A percentile compares a stretch with the other conserved stretches of the same genome.
phyloP scores from a whole-genome alignment of 345 rosid genomes.

The Fremontodendron californicum region DNA sequence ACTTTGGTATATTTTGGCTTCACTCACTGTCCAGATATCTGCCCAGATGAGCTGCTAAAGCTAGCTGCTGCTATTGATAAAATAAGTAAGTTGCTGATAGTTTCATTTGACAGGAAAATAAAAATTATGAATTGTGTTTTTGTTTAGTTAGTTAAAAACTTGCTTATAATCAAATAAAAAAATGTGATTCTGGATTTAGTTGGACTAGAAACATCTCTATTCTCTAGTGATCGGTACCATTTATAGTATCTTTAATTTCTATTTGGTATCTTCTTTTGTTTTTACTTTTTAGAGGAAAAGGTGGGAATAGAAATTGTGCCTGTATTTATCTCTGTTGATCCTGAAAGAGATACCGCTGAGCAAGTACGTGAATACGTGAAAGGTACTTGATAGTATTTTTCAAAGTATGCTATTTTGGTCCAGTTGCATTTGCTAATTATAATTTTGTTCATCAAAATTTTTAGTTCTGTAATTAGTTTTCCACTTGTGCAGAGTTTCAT shows the following conservation, averaged over 20 bases:
- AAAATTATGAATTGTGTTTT: background rate
- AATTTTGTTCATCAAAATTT: background rate
- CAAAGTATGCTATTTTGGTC: background rate
- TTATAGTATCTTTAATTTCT: background rate
- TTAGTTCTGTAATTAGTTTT: background rate
- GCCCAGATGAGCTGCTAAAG: slow-evolving; percentile 91
- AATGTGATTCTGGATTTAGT: background rate
- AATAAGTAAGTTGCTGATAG: slow-evolving; percentile 58
- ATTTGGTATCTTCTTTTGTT: slow-evolving; percentile 13
- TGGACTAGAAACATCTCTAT: background rate
- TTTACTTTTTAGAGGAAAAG: slow-evolving; percentile 52
- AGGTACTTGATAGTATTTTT: slow-evolving; percentile 43
- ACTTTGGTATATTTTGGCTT: slow-evolving; percentile 86
- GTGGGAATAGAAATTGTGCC: slow-evolving; percentile 70
- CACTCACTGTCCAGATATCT: slow-evolving; percentile 98
- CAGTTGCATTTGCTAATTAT: background rate
- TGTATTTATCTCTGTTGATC: slow-evolving; percentile 89
- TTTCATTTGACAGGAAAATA: background rate
- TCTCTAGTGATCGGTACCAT: background rate
- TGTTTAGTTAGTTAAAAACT: background rate
- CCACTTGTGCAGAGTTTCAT: slow-evolving; percentile 66
- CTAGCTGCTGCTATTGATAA: slow-evolving; percentile 80
- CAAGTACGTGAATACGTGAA: slow-evolving; percentile 90
- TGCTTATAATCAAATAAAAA: background rate
- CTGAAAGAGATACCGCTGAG: slow-evolving; percentile 90